phyloP scores from a whole-genome alignment of 148 eudicot species.

The Nepenthes mirabilis region DNA sequence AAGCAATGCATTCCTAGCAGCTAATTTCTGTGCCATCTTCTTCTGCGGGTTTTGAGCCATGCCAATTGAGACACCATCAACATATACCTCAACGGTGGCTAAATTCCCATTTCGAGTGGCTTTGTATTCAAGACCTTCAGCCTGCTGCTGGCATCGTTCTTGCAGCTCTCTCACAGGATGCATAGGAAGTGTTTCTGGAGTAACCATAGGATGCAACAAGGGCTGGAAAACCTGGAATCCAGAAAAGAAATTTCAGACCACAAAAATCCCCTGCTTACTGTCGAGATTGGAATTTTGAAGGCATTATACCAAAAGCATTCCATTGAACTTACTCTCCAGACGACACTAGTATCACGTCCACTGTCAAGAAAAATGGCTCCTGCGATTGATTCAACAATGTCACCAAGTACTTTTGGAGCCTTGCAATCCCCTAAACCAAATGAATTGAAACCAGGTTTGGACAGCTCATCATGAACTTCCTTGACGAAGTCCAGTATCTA shows the following conservation, averaged over 20 bases:
- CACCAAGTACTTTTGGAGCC: conserved; percentile 99
- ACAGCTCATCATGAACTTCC: conserved; percentile 63
- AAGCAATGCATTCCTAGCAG: conserved; percentile 86
- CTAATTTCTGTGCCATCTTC: conserved; percentile 98
- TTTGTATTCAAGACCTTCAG: conserved; percentile 93
- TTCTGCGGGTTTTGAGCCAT: conserved; percentile 86
- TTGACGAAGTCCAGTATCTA: conserved; percentile 93
- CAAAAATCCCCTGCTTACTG: neutral
- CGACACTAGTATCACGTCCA: conserved; percentile 52
- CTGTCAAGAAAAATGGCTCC: conserved; percentile 88
- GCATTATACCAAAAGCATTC: neutral
- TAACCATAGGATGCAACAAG: conserved; percentile 89
- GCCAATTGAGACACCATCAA: conserved; percentile 88
- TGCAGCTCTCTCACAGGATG: conserved; percentile 97
- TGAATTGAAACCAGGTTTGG: conserved; percentile 71
- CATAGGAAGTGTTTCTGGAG: conserved; percentile 98
- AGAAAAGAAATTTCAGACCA: neutral
- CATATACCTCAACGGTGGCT: conserved; percentile 87
- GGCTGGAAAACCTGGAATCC: conserved; percentile 76
- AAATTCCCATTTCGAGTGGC: conserved; percentile 75
- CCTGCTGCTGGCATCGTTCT: conserved; percentile 97
- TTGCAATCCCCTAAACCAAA: conserved; percentile 98
- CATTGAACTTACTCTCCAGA: conserved; percentile 61
- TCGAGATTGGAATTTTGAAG: neutral
- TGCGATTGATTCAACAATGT: conserved; percentile 92